Base-by-base conservation (phyloP, 768 basidiomycete species). In the Saitozyma podzolica region DNA sequence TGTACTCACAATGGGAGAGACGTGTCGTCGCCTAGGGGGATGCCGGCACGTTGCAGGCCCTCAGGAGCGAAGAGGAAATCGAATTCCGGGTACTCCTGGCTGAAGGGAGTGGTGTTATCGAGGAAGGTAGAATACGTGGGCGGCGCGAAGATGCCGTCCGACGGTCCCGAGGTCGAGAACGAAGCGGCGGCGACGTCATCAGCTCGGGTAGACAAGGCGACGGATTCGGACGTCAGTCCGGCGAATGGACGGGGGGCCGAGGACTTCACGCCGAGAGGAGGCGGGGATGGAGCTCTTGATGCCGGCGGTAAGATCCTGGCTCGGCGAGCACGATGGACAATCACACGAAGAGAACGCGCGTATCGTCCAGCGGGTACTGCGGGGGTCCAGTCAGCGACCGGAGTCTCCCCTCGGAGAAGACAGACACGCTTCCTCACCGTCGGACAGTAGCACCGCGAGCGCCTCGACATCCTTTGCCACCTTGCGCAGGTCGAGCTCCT, bases 311-410 rank as follows among this genome's bases (percentile, higher is more conserved):
- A 77, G 47, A 80, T 74, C 51, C 80, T 78, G 40, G 77, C 73
- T 47, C 76, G 69, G 5, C 80, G 72, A 29, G 82, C 82, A 58
- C 74, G 70, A 1, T 91, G 91, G 58, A 96, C 78, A 88, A 95
- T 95, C 48, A 94, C 81, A 66, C 91, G 89, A 17, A 97, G 82
- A 6, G 92, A 94, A 43, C 92, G 80, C 9, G 93, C 93, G 69
- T 96, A 97, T 58, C 93, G 87, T 72, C 91, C 91, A 11, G 92
- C 94, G 20, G 93, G 92, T 62, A 94, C 92, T 93, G 72, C 19
- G 16, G 37, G 39, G 59, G 50, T 54, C 53, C 9, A 60, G 2
- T 29, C 29, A 29, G 29, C 29, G 29, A 29, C 29, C 5, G 29
- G 29, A 29, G 2, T 2, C 29, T 2, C 29, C 5, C 29, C 2